A percentile compares a stretch with the other conserved stretches of the same genome.
Evolutionary conservation across 257 asterid genomes (phyloP).

Genomic region (Nicotiana noctiflora): DNA sequence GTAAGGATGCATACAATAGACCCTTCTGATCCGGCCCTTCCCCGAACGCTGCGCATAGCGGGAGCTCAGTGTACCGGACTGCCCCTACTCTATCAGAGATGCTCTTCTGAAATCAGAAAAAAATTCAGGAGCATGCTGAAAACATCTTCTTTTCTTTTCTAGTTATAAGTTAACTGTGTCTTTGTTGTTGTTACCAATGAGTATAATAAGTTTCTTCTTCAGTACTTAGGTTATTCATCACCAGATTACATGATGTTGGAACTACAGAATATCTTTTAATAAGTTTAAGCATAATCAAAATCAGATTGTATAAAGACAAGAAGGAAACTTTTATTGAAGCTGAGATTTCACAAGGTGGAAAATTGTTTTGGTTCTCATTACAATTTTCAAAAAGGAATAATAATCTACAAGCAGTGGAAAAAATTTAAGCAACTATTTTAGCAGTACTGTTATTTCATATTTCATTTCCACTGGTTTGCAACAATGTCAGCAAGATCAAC

Average conservation of each 20-base stretch:
- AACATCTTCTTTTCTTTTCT: background rate
- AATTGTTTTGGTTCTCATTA: conserved; percentile 28
- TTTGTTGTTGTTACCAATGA: background rate
- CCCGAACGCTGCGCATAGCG: too few relatives aligned
- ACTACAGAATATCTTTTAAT: background rate
- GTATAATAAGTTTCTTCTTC: background rate
- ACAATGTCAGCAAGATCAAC: conserved; percentile 97
- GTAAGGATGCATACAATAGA: too few relatives aligned
- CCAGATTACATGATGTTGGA: background rate
- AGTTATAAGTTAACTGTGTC: background rate
- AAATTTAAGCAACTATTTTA: background rate
- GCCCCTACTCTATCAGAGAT: background rate
- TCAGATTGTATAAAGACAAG: background rate
- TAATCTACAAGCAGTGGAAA: conserved; percentile 31
- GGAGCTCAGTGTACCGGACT: too few relatives aligned
- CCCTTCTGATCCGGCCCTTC: too few relatives aligned
- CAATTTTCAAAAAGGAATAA: conserved; percentile 30
- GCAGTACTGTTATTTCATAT: background rate
- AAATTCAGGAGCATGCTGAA: background rate
- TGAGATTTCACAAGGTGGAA: conserved; percentile 18
- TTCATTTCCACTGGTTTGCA: conserved; percentile 84
- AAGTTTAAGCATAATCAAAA: background rate
- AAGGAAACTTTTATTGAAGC: background rate
- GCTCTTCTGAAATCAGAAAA: conserved; percentile 3
- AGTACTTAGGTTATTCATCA: background rate